A percentile compares a stretch with the other conserved stretches of the same genome.
Evolutionary conservation across 106 monocot genomes (phyloP).

Genomic region (Dioscorea alata): DNA sequence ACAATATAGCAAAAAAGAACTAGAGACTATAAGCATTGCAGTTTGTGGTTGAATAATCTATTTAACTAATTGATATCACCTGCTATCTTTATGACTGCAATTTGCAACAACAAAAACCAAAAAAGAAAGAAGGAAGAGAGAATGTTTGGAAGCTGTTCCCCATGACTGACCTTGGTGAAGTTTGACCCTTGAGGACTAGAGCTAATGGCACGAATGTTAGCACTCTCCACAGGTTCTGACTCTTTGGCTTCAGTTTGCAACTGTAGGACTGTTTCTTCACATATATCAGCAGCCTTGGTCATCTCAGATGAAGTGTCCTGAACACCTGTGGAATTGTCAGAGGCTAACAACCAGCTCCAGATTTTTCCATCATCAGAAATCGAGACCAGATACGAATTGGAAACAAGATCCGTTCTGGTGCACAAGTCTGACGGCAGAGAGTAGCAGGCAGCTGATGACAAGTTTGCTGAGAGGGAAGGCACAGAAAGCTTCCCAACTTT

Average conservation of each 20-base stretch:
- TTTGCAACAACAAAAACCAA: no score
- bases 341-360: constrained; percentile 80
- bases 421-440: constrained; percentile 15
- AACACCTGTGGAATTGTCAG: constrained; percentile 30
- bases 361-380: constrained; percentile 98
- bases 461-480: constrained; percentile 14
- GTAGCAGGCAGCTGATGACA: constrained; percentile 13
- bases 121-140: no score
- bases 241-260: constrained; percentile 16
- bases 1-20: no score
- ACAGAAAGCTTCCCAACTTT: constrained; percentile 43
- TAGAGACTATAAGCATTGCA: no score
- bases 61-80: no score
- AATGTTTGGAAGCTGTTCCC: no score
- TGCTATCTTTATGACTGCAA: no score
- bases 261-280: constrained; percentile 14
- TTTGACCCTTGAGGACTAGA: constrained; percentile 10
- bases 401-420: constrained; percentile 11
- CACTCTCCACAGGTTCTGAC: constrained; percentile 13
- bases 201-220: not conserved
- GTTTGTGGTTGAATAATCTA: no score
- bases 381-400: constrained; percentile 46
- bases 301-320: constrained; percentile 5
- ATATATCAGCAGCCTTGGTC: constrained; percentile 8
- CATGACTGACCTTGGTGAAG: constrained; percentile 41